Percentiles rank a stretch among this genome's conserved stretches.
Conservation (phyloP, 345 rosid genomes). For the Salix viminalis region DNA sequence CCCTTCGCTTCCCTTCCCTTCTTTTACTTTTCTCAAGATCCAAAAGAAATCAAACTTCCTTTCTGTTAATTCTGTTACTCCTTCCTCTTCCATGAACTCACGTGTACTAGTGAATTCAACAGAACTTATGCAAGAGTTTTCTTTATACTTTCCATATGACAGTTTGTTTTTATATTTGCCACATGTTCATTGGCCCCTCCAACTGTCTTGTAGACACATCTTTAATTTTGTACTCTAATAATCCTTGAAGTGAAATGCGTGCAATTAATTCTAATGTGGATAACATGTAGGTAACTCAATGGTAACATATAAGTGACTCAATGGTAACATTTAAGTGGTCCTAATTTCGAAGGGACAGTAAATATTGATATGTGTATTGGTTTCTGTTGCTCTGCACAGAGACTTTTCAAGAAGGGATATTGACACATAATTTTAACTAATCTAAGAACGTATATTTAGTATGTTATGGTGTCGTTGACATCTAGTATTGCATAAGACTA, state of each 20-base stretch:
- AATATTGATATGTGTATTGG: neutral
- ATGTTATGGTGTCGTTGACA: neutral
- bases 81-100: neutral
- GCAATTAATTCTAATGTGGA: neutral
- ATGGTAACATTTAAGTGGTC: neutral
- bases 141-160: neutral
- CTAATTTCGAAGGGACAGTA: neutral
- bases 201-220: neutral
- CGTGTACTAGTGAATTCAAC: neutral
- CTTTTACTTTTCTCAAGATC: neutral
- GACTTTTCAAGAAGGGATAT: neutral
- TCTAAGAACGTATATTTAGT: too few species aligned
- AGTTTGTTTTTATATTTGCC: neutral
- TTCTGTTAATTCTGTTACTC: neutral
- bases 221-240: neutral
- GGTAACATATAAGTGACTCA: neutral
- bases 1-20: neutral
- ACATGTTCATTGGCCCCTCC: neutral
- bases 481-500: neutral
- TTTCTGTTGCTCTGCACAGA: neutral
- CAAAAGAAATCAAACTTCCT: neutral
- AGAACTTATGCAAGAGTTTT: neutral
- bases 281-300: neutral
- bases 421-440: neutral
- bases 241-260: neutral